Conservation (phyloP, 2,329 filamentous ascomycete species). For the Pseudocercospora ulei region DNA sequence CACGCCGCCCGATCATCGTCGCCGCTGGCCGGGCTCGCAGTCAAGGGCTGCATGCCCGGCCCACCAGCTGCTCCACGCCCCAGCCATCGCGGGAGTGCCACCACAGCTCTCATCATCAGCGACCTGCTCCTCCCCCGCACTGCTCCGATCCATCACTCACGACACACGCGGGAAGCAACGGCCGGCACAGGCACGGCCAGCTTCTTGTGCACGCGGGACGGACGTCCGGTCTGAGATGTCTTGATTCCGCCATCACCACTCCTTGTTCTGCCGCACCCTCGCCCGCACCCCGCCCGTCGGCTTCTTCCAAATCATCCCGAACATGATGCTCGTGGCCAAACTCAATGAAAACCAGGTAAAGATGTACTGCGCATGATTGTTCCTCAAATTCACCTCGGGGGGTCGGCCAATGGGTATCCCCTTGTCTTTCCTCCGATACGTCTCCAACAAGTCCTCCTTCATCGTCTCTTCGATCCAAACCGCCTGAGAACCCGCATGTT, state of each 20-base stretch:
- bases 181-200: too few species aligned
- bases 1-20: too few species aligned
- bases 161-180: too few species aligned
- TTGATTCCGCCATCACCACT: constrained; percentile 21
- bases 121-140: too few species aligned
- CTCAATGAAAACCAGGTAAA: constrained; percentile 89
- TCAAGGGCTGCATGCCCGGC: too few species aligned
- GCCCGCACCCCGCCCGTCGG: constrained; percentile 45
- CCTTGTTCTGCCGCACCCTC: constrained; percentile 22
- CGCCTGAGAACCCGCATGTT: constrained; percentile 66
- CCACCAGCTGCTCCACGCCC: too few species aligned
- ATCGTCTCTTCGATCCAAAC: constrained; percentile 96
- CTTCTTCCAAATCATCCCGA: constrained; percentile 90
- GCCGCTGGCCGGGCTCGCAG: too few species aligned
- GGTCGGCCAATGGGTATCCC: constrained; percentile 83
- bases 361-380: constrained; percentile 97
- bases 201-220: too few species aligned
- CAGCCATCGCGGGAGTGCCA: too few species aligned
- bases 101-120: too few species aligned
- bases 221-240: too few species aligned
- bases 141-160: too few species aligned
- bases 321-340: constrained; percentile 80
- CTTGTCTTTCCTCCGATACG: constrained; percentile 64
- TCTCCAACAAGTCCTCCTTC: constrained; percentile 68
- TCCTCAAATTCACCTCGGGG: constrained; percentile 83